These are phyloP conservation scores for Grifola frondosa DNA, from an alignment of 1,284 basidiomycete genomes.

Conservation along the genomic window DNA sequence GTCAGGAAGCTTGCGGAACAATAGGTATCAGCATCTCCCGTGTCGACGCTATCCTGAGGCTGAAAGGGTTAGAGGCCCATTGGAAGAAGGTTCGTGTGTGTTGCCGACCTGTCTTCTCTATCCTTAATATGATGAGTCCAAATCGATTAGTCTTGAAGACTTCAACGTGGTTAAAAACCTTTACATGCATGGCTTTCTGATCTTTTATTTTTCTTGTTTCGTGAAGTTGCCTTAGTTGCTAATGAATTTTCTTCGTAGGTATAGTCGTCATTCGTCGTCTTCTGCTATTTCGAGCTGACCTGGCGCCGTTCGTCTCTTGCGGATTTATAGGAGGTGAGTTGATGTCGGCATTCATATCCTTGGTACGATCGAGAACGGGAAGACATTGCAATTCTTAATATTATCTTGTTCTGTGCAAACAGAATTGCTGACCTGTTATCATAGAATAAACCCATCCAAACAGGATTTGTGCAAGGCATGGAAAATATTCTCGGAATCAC, in stretches of 20 bases:
- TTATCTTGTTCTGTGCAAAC: slow-evolving; percentile 5
- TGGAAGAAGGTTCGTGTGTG: slow-evolving; percentile 64
- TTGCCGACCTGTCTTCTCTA: slow-evolving; percentile 13
- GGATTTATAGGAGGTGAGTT: slow-evolving; percentile 32
- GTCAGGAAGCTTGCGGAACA: slow-evolving; percentile 59
- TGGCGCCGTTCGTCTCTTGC: too few species aligned
- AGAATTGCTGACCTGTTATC: slow-evolving; percentile 18
- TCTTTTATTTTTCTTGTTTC: slow-evolving; percentile 21
- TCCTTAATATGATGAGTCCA: slow-evolving; percentile 54
- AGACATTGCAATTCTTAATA: too few species aligned
- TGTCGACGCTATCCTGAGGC: slow-evolving; percentile 73
- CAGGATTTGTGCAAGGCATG: slow-evolving; percentile 70
- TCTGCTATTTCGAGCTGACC: too few species aligned
- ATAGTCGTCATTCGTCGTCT: too few species aligned
- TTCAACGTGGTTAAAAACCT: slow-evolving; percentile 56
- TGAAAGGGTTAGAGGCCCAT: slow-evolving; percentile 72
- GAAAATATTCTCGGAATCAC: slow-evolving; percentile 58
- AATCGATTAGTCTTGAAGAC: slow-evolving; percentile 91
- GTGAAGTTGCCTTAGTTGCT: slow-evolving; percentile 21
- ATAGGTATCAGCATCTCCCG: slow-evolving; percentile 71
- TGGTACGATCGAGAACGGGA: slow-evolving; percentile 50
- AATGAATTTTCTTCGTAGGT: too few species aligned
- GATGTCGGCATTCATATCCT: neutral
- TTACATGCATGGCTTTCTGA: slow-evolving; percentile 49
- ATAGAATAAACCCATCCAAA: slow-evolving; percentile 60